Base-by-base conservation (phyloP, 257 asterid genomes). In the Primulina eburnea region DNA sequence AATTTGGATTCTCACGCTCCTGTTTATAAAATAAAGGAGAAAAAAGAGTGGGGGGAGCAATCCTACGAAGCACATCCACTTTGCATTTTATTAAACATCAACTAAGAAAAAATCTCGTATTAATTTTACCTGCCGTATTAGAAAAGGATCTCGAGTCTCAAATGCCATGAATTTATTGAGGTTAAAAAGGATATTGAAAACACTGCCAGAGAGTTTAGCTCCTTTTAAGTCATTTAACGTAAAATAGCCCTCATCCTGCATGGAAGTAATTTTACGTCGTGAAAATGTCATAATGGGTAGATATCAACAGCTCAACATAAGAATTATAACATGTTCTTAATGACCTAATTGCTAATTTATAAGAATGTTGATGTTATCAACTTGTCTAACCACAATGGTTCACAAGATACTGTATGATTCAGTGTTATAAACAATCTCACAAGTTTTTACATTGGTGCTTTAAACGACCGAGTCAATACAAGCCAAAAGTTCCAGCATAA, bases 131-230 rank as follows among this genome's bases (percentile, higher is more conserved):
- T 94, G 99, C 71, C 99, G 99, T 74, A 94, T 91, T 74, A 89
- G 89, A 77, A 94, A 94, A 6, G 97, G 99, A 73, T 94, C 99
- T 8, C 99, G 97, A 61, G 97, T 94, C 83, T 94, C 99, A 80
- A 94, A 94, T 28, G 99, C 97, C 97, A 94, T 89, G 86, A 94
- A 91, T 83, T 94, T 94, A 73, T 94, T 94, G 69, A 94, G 97
- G 89, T 94, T 91, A 81, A 94, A 94, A 73, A 94, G 97, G 67
- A 94, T 85, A 79, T 94, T 94, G 70, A 94, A 91, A 59, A 91
- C 88, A 76, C 97, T 88, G 83, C 99, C 92, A 12, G 97, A 86
- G 40, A 94, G 90, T 77, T 78, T 91, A 89, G 87, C 85, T 70
- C 96, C 92, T 82, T 89, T 95, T 59, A 95, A 84, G 83, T 95